phyloP scores from a whole-genome alignment of 1,139 yeast genomes.

The Yamadazyma friedrichii region DNA sequence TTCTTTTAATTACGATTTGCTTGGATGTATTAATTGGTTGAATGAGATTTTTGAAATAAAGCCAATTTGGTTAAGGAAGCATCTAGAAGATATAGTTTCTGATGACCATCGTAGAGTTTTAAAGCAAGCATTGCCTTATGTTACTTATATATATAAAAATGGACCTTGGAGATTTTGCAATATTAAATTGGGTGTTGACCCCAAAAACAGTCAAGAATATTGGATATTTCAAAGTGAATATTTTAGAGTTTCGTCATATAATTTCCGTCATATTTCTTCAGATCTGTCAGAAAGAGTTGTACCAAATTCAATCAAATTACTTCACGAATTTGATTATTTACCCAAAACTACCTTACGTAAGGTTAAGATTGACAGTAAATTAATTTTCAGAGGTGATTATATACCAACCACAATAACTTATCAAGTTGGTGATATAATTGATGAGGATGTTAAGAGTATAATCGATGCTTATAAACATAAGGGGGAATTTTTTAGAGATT shows the following conservation, averaged over 20 bases:
- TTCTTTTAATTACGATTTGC: slow-evolving; percentile 29
- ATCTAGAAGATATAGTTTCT: slow-evolving; percentile 61
- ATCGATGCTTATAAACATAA: slow-evolving; percentile 38
- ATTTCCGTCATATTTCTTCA: slow-evolving; percentile 14
- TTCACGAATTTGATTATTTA: slow-evolving; percentile 6
- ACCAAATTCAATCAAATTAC: slow-evolving; percentile 18
- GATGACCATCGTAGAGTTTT: slow-evolving; percentile 49
- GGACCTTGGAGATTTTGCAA: slow-evolving; percentile 98
- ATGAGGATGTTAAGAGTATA: slow-evolving; percentile 56
- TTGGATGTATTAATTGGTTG: slow-evolving; percentile 55
- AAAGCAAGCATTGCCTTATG: slow-evolving; percentile 79
- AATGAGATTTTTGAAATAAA: slow-evolving; percentile 57
- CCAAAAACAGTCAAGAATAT: slow-evolving; percentile 51
- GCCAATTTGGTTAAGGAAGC: slow-evolving; percentile 87
- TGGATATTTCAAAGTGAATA: slow-evolving; percentile 83
- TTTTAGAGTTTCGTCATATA: slow-evolving; percentile 55
- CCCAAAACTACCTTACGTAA: not conserved
- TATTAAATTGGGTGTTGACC: slow-evolving; percentile 77
- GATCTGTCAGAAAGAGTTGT: slow-evolving; percentile 12
- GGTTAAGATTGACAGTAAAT: slow-evolving; percentile 41
- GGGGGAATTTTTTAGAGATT: slow-evolving; percentile 41
- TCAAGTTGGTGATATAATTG: slow-evolving; percentile 81
- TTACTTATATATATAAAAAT: slow-evolving; percentile 73
- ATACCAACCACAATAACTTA: slow-evolving; percentile 70
- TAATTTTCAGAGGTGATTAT: slow-evolving; percentile 70